Percentiles rank a stretch among this genome's conserved stretches.
Evolutionary conservation across 495 filamentous ascomycete genomes (phyloP).

Genomic region (Cairneyella variabilis): DNA sequence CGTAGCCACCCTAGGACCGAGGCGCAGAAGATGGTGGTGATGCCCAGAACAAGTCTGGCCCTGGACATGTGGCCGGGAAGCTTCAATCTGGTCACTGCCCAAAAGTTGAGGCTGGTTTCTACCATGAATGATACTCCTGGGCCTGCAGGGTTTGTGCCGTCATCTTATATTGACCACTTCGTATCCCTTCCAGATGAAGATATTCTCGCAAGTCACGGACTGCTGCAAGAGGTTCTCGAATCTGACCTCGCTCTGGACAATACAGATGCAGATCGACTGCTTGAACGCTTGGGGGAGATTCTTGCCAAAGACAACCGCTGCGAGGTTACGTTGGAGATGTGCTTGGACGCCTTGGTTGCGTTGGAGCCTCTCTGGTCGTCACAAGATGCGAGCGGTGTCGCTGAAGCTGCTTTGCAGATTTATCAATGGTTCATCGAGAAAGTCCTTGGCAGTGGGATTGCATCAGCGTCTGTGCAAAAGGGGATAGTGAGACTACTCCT

Average conservation of each 20-base stretch:
- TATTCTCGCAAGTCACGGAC: constrained; percentile 39
- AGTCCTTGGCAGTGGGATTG: constrained; percentile 55
- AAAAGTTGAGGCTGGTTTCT: constrained; percentile 37
- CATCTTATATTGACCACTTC: constrained; percentile 54
- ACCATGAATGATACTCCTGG: constrained; percentile 32
- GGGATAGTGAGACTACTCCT: constrained; percentile 63
- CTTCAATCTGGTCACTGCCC: constrained; percentile 41
- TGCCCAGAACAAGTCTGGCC: constrained; percentile 44
- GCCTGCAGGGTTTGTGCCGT: constrained; percentile 33
- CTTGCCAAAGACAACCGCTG: constrained; percentile 44
- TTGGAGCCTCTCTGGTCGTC: constrained; percentile 61
- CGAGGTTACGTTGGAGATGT: constrained; percentile 67
- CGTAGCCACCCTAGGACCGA: constrained; percentile 40
- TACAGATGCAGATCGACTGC: constrained; percentile 38
- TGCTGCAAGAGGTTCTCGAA: constrained; percentile 45
- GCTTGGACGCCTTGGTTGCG: constrained; percentile 65
- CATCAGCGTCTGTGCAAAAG: constrained; percentile 65
- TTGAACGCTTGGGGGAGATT: constrained; percentile 35
- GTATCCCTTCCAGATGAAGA: constrained; percentile 54
- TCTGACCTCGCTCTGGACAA: constrained; percentile 39
- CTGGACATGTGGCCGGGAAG: constrained; percentile 43
- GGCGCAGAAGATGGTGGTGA: constrained; percentile 23
- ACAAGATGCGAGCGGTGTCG: constrained; percentile 44
- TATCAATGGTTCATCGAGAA: constrained; percentile 73
- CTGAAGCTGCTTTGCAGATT: constrained; percentile 62